phyloP scores from a whole-genome alignment of 1,284 basidiomycete species.

The Trichosporon ovoides region DNA sequence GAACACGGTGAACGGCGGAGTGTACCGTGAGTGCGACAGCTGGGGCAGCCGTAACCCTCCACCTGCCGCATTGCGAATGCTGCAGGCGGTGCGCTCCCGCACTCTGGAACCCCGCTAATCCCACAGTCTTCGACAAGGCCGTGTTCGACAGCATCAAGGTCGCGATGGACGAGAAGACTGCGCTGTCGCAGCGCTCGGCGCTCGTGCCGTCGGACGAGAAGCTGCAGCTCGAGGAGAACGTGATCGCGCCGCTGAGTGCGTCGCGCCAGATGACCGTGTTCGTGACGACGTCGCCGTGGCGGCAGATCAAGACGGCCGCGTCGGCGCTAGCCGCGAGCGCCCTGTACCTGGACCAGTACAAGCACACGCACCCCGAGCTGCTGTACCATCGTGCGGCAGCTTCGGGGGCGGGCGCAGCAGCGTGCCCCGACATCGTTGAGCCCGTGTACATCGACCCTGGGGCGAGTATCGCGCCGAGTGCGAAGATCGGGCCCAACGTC shows the following conservation, averaged over 20 bases:
- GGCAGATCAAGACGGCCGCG: slow-evolving; percentile 55
- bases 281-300: slow-evolving; percentile 52
- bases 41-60: background rate
- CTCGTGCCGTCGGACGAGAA: slow-evolving; percentile 51
- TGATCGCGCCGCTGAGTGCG: slow-evolving; percentile 52
- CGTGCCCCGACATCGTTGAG: slow-evolving; percentile 44
- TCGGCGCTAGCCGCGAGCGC: slow-evolving; percentile 53
- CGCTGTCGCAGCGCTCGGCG: slow-evolving; percentile 48
- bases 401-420: slow-evolving; percentile 1
- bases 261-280: slow-evolving; percentile 52
- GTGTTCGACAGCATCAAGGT: slow-evolving; percentile 54
- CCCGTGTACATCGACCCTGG: slow-evolving; percentile 51
- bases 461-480: slow-evolving; percentile 48
- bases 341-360: slow-evolving; percentile 47
- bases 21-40: slow-evolving; percentile 37
- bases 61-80: too few species aligned
- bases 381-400: slow-evolving; percentile 28
- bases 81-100: slow-evolving; percentile 4
- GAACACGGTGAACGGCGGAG: slow-evolving; percentile 52
- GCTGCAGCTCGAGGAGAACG: slow-evolving; percentile 54
- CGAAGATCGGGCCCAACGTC: slow-evolving; percentile 53
- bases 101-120: background rate
- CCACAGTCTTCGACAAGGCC: slow-evolving; percentile 51
- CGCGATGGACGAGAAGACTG: slow-evolving; percentile 53
- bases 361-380: slow-evolving; percentile 36